phyloP scores from a whole-genome alignment of 2,329 filamentous ascomycete genomes.

The Thielaviopsis euricoi region DNA sequence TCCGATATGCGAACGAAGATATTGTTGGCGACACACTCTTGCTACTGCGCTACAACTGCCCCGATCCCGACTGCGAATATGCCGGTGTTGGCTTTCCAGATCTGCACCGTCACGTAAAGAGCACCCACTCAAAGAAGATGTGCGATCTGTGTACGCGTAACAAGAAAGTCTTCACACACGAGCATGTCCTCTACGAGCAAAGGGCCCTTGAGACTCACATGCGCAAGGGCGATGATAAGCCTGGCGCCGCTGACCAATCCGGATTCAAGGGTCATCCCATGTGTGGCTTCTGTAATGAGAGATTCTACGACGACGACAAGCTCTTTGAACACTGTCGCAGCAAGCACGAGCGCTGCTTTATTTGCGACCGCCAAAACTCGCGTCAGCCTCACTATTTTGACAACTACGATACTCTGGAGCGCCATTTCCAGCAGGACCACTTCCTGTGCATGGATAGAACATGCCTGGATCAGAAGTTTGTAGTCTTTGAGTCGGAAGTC shows the following conservation, averaged over 20 bases:
- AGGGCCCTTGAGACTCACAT: constrained; percentile 76
- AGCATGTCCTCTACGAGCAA: constrained; percentile 79
- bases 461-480: constrained; percentile 92
- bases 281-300: constrained; percentile 77
- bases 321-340: constrained; percentile 85
- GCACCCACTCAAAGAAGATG: constrained; percentile 71
- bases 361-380: constrained; percentile 61
- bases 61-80: constrained; percentile 62
- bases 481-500: constrained; percentile 89
- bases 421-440: constrained; percentile 78
- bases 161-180: constrained; percentile 97
- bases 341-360: constrained; percentile 86
- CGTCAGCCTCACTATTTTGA: constrained; percentile 78
- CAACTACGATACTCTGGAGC: constrained; percentile 72
- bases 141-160: constrained; percentile 80
- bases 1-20: constrained; percentile 74
- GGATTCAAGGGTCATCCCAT: constrained; percentile 93
- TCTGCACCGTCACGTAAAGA: constrained; percentile 60
- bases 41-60: constrained; percentile 86
- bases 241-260: constrained; percentile 78
- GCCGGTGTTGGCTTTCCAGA: constrained; percentile 53
- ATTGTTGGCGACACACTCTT: constrained; percentile 85
- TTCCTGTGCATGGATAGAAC: constrained; percentile 71
- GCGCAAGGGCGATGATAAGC: constrained; percentile 75
- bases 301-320: constrained; percentile 94